Evolutionary conservation across 768 basidiomycete genomes (phyloP), one percentile per base, ranked within the genome.

Genomic region (Kwoniella mangroviensis): DNA sequence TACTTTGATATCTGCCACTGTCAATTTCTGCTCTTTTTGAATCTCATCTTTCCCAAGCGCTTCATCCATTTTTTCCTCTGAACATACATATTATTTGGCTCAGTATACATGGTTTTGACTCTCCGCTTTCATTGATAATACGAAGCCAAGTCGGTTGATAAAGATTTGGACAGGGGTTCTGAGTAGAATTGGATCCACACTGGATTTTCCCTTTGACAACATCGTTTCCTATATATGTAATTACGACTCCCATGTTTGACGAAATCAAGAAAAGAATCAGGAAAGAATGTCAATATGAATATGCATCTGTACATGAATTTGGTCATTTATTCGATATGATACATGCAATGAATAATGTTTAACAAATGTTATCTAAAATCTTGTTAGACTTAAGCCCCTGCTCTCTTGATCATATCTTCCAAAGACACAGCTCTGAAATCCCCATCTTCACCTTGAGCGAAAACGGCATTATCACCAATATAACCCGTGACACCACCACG

Each of bases 391-490:
- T 55, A 67, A 17, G 51, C 52, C 4, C 41, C 49, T 21, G 82
- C 82, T 65, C 81, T 67, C 70, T 78, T 82, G 45, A 96, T 91
- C 93, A 98, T 93, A 70, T 92, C 91, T 77, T 96, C 93, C 79
- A 98, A 82, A 10, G 89, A 85, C 28, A 98, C 89, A 3, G 95
- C 94, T 69, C 89, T 88, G 64, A 86, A 88, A 42, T 84, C 82
- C 1, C 83, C 84, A 26, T 83, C 85, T 53, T 84, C 82, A 56
- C 85, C 86, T 10, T 88, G 86, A 2, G 91, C 90, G 91, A 95
- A 98, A 15, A 98, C 92, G 0, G 94, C 95, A 84, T 97, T 94
- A 76, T 97, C 94, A 73, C 89, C 85, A 53, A 98, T 88, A 84
- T 96, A 99, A 24, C 97, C 90, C 75, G 93, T 85, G 53, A 98